Evolutionary conservation across 805 yeast species (phyloP), one percentile per base, ranked within the genome.

Genomic region (Wickerhamomyces sydowiorum): DNA sequence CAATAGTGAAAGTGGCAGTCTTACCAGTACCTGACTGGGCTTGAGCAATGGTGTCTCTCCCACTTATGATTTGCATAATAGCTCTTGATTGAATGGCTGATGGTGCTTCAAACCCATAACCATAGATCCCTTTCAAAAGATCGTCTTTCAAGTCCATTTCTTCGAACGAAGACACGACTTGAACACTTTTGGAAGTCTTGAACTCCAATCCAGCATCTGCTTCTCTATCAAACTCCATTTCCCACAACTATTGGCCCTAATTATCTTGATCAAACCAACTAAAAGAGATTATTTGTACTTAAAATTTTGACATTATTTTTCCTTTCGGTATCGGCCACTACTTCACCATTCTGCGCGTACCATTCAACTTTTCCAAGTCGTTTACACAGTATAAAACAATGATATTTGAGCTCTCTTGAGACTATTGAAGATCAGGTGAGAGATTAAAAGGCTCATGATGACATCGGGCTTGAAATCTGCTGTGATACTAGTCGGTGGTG

Each of bases 1-100:
- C 91, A 52, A 93, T 91, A 50, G 97, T 77, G 74, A 93, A 93
- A 37, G 99, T 93, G 51, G 98, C 99, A 23, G 99, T 93, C 72
- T 93, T 93, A 69, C 99, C 99, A 38, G 99, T 93, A 69, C 99
- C 99, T 29, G 96, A 88, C 70, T 93, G 99, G 45, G 99, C 98
- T 72, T 93, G 99, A 47, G 99, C 99, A 50, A 93, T 80, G 41
- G 90, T 95, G 67, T 93, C 99, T 66, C 89, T 82, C 43, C 96
- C 96, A 60, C 81, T 82, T 57, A 89, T 84, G 66, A 93, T 90
- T 65, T 95, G 99, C 69, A 85, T 72, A 56, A 93, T 93, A 50
- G 98, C 99, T 67, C 99, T 81, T 62, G 89, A 90, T 73, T 93
- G 99, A 71, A 93, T 93, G 43, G 98, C 93, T 42, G 97, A 89